Conservation (phyloP, 2,329 filamentous ascomycete species). For the Cryphonectria naterciae region DNA sequence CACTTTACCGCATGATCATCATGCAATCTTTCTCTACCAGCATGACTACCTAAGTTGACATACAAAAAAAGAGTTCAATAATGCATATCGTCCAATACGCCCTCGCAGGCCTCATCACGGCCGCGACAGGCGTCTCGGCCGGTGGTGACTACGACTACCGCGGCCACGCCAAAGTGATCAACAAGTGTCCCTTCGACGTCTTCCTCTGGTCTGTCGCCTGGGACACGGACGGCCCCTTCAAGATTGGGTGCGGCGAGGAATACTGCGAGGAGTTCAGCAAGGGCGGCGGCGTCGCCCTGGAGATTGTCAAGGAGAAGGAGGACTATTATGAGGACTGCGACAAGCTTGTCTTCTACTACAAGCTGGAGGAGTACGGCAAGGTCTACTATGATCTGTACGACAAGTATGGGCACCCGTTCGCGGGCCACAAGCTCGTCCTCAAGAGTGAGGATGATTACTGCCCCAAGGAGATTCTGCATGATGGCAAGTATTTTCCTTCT, state of each 20-base stretch:
- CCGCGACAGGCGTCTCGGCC: constrained; percentile 16
- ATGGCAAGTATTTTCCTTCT: constrained; percentile 15
- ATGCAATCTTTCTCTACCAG: not conserved
- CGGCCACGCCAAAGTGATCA: constrained; percentile 24
- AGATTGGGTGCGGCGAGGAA: constrained; percentile 23
- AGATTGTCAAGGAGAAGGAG: constrained; percentile 20
- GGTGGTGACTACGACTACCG: constrained; percentile 1
- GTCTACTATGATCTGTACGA: constrained; percentile 25
- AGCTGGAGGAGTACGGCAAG: constrained; percentile 7
- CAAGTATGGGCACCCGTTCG: constrained; percentile 23
- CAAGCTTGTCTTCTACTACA: constrained; percentile 27
- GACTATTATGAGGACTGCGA: constrained; percentile 17
- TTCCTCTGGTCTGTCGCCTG: constrained; percentile 26
- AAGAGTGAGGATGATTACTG: constrained; percentile 22
- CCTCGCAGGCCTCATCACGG: constrained; percentile 20
- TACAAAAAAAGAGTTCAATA: not conserved
- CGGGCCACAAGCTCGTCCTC: constrained; percentile 16
- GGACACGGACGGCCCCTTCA: constrained; percentile 24
- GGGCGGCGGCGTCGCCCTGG: constrained; percentile 21
- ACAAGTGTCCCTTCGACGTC: constrained; percentile 23
- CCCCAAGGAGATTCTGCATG: constrained; percentile 14
- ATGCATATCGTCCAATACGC: constrained; percentile 16
- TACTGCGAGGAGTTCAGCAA: constrained; percentile 18
- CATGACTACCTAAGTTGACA: not conserved
- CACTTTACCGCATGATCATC: not conserved